These are phyloP conservation scores for Gigaspora rosea DNA, from an alignment of 192 early-diverging fungal species.

Conservation along the genomic window DNA sequence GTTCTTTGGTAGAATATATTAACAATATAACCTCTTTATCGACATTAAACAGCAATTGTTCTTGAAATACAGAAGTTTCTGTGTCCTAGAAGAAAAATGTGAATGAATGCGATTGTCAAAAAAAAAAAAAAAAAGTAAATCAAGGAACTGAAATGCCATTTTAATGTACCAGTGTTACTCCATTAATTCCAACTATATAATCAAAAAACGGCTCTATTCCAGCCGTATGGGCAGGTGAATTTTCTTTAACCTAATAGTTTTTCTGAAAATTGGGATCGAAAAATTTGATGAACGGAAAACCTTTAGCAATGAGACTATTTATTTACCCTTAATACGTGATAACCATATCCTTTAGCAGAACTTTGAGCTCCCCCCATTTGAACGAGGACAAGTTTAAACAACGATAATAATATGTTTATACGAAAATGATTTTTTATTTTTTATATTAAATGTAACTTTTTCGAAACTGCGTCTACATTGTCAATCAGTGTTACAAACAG, in stretches of 20 bases:
- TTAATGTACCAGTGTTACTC: constrained; percentile 46
- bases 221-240: constrained; percentile 64
- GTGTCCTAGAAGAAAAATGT: constrained; percentile 8
- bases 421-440: too few relatives aligned
- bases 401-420: too few relatives aligned
- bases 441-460: too few relatives aligned
- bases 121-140: not conserved
- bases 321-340: constrained; percentile 67
- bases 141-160: not conserved
- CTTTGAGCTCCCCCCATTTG: constrained; percentile 33
- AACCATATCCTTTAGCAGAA: constrained; percentile 48
- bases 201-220: constrained; percentile 78
- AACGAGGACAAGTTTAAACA: too few relatives aligned
- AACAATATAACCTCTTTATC: constrained; percentile 51
- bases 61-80: constrained; percentile 46
- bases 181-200: constrained; percentile 67
- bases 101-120: not conserved
- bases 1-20: constrained; percentile 63
- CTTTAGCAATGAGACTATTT: not conserved
- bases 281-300: not conserved
- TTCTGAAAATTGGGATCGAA: not conserved
- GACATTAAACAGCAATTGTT: constrained; percentile 47
- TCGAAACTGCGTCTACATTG: too few relatives aligned
- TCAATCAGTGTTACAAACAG: too few relatives aligned
- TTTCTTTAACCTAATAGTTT: constrained; percentile 56